Conservation (phyloP, 257 asterid genomes). For the Gentiana dahurica region DNA sequence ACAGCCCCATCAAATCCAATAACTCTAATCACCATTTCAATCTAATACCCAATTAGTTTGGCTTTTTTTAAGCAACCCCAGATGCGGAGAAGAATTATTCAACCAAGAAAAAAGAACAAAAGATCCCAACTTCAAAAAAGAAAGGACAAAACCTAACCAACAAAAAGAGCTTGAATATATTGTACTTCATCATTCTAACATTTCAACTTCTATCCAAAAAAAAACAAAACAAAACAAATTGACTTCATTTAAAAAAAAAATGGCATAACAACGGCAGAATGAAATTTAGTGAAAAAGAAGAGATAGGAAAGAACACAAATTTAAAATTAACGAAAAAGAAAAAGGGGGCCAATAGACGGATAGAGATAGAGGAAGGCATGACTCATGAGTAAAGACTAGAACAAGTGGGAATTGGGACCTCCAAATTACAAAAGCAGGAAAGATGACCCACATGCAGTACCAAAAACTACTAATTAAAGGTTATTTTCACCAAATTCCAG, state of each 20-base stretch:
- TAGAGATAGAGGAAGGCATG: conserved; percentile 19
- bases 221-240: not conserved
- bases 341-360: conserved; percentile 29
- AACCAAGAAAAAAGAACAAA: not conserved
- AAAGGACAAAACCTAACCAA: conserved; percentile 10
- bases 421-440: conserved; percentile 10
- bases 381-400: conserved; percentile 33
- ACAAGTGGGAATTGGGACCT: conserved; percentile 57
- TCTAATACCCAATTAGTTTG: conserved; percentile 12
- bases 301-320: not conserved
- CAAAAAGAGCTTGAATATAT: not conserved
- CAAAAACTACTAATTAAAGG: conserved; percentile 6
- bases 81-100: conserved; percentile 10
- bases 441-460: conserved; percentile 39
- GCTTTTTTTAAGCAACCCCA: conserved; percentile 19
- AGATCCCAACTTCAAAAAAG: conserved; percentile 23
- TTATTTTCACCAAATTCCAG: conserved; percentile 8
- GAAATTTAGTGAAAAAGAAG: not conserved
- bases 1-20: conserved; percentile 24
- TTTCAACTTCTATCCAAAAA: conserved; percentile 17
- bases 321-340: conserved; percentile 2
- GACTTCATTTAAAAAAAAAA: too few relatives aligned
- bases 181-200: conserved; percentile 7
- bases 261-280: conserved; percentile 1
- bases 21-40: conserved; percentile 13